Evolutionary conservation across 768 basidiomycete species (phyloP).

Genomic region (Kwoniella sp.): DNA sequence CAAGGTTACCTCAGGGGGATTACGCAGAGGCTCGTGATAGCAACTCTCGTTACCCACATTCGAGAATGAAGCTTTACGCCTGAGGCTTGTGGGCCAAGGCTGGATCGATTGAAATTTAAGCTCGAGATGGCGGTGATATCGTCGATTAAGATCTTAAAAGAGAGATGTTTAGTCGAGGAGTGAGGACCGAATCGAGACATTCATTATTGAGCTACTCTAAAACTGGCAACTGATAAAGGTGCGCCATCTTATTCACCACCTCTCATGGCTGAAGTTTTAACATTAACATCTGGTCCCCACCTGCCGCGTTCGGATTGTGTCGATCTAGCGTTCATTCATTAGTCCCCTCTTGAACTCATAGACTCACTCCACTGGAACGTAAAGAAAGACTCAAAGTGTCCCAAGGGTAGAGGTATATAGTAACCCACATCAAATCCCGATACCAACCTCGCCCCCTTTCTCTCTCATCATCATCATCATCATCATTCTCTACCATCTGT

Average conservation of each 20-base stretch:
- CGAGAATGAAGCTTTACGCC: neutral
- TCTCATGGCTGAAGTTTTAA: slow-evolving; percentile 22
- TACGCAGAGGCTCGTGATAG: neutral
- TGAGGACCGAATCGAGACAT: neutral
- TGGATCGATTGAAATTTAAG: neutral
- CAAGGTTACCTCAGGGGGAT: neutral
- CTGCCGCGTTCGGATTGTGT: slow-evolving; percentile 18
- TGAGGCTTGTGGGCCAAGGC: slow-evolving; percentile 2
- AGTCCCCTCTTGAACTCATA: neutral
- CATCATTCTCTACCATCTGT: slow-evolving; percentile 12
- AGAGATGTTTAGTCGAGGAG: neutral
- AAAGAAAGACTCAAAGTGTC: neutral
- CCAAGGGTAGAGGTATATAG: neutral
- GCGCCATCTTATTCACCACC: slow-evolving; percentile 16
- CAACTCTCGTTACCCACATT: too few species aligned
- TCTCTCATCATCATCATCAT: slow-evolving; percentile 1
- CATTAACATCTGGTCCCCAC: slow-evolving; percentile 6
- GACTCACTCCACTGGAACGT: neutral
- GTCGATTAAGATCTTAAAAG: neutral
- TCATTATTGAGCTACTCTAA: slow-evolving; percentile 8
- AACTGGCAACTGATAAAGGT: slow-evolving; percentile 12
- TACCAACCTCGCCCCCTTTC: slow-evolving; percentile 1
- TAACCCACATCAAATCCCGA: neutral
- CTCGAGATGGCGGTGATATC: neutral
- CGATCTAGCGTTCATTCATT: slow-evolving; percentile 7